Evolutionary conservation across 257 asterid species (phyloP).

Genomic region (Lavandula angustifolia): DNA sequence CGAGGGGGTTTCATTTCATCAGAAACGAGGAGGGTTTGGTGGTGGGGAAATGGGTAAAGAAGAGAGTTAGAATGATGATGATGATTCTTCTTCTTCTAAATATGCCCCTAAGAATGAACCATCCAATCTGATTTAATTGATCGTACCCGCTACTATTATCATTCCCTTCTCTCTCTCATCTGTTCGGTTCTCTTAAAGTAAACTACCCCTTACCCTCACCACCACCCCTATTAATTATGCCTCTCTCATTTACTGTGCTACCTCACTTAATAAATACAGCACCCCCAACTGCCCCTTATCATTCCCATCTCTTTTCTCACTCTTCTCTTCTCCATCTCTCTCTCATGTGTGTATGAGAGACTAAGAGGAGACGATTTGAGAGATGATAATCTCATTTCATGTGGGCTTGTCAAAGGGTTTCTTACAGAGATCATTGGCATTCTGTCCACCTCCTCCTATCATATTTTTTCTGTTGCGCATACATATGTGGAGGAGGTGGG

Average conservation of each 20-base stretch:
- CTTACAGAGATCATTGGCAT: conserved; percentile 84
- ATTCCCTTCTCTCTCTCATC: neutral
- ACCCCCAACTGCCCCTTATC: conserved; percentile 38
- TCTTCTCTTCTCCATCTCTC: conserved; percentile 7
- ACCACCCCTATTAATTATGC: neutral
- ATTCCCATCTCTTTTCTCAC: conserved; percentile 10
- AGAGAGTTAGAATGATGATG: too few species aligned
- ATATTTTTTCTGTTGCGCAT: neutral
- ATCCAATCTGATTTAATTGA: conserved; percentile 40
- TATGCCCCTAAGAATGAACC: conserved; percentile 30
- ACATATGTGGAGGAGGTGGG: conserved; percentile 65
- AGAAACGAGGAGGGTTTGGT: conserved; percentile 17
- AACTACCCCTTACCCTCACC: conserved; percentile 18
- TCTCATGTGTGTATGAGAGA: neutral
- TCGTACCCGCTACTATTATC: neutral
- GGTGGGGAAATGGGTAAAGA: too few species aligned
- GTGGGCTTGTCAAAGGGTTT: conserved; percentile 72
- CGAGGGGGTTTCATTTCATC: conserved; percentile 12
- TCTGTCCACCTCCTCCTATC: conserved; percentile 86
- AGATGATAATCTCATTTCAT: conserved; percentile 33
- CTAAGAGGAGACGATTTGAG: neutral
- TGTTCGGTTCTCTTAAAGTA: conserved; percentile 28
- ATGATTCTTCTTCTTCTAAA: too few species aligned
- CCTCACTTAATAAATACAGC: conserved; percentile 49
- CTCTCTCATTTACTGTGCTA: conserved; percentile 38